Evolutionary conservation across 176 grass and related monocot genomes (phyloP).

Genomic region (Hordeum vulgare): MorexV3_pseudomolecules_assembly NC_058524.1:515661592-515662091

Average conservation of each 20-base stretch:
- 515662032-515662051: background rate
- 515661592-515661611: constrained; percentile 48
- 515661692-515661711: constrained; percentile 31
- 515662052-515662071: background rate
- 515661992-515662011: background rate
- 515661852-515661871: background rate
- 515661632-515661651: constrained; percentile 91
- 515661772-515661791: background rate
- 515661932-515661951: background rate
- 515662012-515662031: background rate
- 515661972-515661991: background rate
- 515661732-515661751: constrained; percentile 51
- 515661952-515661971: background rate
- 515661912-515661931: too few species aligned
- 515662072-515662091: background rate
- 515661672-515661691: too few species aligned
- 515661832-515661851: background rate
- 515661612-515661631: constrained; percentile 60
- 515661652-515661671: constrained; percentile 87
- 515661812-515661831: background rate
- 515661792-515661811: background rate
- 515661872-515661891: background rate
- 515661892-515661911: background rate
- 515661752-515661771: constrained; percentile 45
- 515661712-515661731: constrained; percentile 40